These are phyloP conservation scores for Albifimbria verrucaria DNA, from an alignment of 2,329 filamentous ascomycete genomes.

Conservation along the genomic window DNA sequence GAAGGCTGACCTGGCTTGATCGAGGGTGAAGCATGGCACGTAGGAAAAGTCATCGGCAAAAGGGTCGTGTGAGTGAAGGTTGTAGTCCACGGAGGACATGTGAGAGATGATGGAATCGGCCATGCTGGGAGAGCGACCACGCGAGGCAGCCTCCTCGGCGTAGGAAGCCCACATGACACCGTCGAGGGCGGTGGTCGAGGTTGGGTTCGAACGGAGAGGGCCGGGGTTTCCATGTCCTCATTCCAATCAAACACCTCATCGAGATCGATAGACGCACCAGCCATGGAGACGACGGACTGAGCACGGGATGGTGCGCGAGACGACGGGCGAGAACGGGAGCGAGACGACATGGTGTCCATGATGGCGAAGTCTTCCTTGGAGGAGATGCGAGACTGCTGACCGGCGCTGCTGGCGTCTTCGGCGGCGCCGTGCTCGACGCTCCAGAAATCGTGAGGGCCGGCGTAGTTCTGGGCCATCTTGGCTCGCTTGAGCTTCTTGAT, in stretches of 20 bases:
- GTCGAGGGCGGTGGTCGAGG: conserved; percentile 61
- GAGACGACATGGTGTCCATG: conserved; percentile 32
- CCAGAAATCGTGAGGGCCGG: conserved; percentile 66
- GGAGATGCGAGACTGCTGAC: conserved; percentile 38
- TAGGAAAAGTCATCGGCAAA: conserved; percentile 88
- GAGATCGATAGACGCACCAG: conserved; percentile 26
- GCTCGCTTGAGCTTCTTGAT: conserved; percentile 55
- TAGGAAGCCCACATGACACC: conserved; percentile 77
- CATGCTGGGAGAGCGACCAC: conserved; percentile 74
- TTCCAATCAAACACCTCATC: conserved; percentile 36
- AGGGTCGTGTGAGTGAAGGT: conserved; percentile 55
- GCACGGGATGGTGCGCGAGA: conserved; percentile 46
- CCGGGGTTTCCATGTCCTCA: conserved; percentile 53
- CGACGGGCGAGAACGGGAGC: conserved; percentile 35
- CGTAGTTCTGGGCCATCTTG: conserved; percentile 47
- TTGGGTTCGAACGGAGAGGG: conserved; percentile 48
- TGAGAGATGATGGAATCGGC: conserved; percentile 72
- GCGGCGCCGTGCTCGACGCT: conserved; percentile 75
- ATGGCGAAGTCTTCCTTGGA: conserved; percentile 37
- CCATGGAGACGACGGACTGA: conserved; percentile 42
- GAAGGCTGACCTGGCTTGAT: conserved; percentile 79
- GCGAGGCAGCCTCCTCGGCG: conserved; percentile 52
- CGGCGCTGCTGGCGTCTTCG: conserved; percentile 44
- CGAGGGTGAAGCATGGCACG: conserved; percentile 87
- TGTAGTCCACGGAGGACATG: conserved; percentile 63